Evolutionary conservation across 495 filamentous ascomycete genomes (phyloP), one percentile per base, ranked within the genome.

Genomic region (Friedmanniomyces endolithicus): DNA sequence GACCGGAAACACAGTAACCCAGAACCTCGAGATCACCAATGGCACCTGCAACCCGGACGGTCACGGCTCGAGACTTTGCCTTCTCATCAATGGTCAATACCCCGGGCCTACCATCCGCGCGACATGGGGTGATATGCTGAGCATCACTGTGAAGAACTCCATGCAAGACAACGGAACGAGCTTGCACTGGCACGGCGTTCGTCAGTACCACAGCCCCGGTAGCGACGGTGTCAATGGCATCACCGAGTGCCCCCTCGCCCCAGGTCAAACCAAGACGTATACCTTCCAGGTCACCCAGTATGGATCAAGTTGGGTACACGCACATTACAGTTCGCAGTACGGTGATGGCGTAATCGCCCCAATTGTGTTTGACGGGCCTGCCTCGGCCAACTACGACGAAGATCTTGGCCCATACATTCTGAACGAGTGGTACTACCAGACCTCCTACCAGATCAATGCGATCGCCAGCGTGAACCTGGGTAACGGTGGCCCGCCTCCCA

Each of bases 111-210:
- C 54, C 20, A 50, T 66, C 31, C 44, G 33, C 6, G 67, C 65
- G 8, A 50, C 64, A 40, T 70, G 68, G 67, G 68, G 68, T 17
- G 68, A 71, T 43, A 59, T 20, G 7, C 39, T 71, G 25, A 35
- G 34, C 6, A 49, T 71, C 49, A 66, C 50, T 31, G 66, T 71
- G 0, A 66, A 50, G 41, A 71, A 70, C 48, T 40, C 29, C 7
- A 50, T 68, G 29, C 41, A 59, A n/a, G 52, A 64, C 34, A 71
- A 71, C 48, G 68, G 68, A 14, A 72, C 69, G 9, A 47, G 61
- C 25, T 61, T 72, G 16, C 68, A 72, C 57, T 72, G 65, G 65
- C 69, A 72, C 49, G 69, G 69, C 25, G 31, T 72, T n/a, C 48
- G 69, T 12, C 68, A 70, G 46, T 56, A 63, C 11, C 33, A 60